Evolutionary conservation across 1,284 basidiomycete species (phyloP), one percentile per base, ranked within the genome.

Genomic region (Leucoagaricus sp.): DNA sequence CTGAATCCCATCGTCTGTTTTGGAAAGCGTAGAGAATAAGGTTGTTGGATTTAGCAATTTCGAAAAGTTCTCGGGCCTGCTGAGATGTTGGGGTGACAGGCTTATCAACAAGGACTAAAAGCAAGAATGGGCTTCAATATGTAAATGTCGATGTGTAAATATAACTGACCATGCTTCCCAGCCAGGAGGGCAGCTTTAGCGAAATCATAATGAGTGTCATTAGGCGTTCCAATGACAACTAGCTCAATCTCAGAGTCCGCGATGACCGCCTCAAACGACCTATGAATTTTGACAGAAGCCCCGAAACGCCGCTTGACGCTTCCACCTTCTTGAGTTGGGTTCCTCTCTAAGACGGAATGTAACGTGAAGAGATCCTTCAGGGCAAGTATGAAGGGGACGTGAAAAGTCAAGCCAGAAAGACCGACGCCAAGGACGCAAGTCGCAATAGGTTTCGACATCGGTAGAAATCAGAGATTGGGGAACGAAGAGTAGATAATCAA

Each of bases 1-100:
- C 93, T 1, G 86, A 85, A 70, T 93, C 90, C 84, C 86, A 93
- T 62, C 91, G 80, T 50, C 91, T 79, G 71, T 94, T 95, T 69
- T 95, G 92, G 72, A 86, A 93, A 2, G 84, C 82, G 63, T 88
- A 89, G 38, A 94, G 72, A 29, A 93, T 78, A 42, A 90, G 75
- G 28, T 79, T 77, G 64, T 89, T 89, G 12, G 76, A 71, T 64
- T 78, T 80, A 1, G 93, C 91, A 46, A 94, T 72, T 10, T 71
- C 71, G 33, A 82, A 82, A 29, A 95, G 82, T 61, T 91, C 85
- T 59, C 74, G 74, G 1, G 90, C 91, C 69, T 94, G 80, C 17
- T 72, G 72, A 4, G 76, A 75, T 0, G 85, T 88, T 1, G 89
- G 79, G 1, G 88, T 87, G 19, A 94, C 79, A 1, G 93, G 93